phyloP scores from a whole-genome alignment of 2,329 filamentous ascomycete genomes.

The Scolecobasidium constrictum region DNA sequence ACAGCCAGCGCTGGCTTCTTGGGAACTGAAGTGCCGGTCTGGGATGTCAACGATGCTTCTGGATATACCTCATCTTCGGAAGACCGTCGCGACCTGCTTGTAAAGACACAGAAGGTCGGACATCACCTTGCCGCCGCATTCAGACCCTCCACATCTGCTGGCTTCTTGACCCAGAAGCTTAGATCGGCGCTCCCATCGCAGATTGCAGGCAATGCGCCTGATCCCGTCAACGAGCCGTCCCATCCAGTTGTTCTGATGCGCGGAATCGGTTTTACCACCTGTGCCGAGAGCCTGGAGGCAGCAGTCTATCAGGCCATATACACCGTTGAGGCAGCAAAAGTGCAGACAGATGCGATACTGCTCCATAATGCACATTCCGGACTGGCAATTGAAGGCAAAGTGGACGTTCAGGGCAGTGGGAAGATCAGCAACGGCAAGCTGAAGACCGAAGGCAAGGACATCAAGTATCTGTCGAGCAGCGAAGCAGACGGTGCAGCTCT shows the following conservation, averaged over 20 bases:
- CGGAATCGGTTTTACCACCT: slow-evolving; percentile 34
- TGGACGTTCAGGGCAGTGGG: slow-evolving; percentile 24
- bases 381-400: slow-evolving; percentile 26
- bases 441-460: slow-evolving; percentile 26
- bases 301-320: slow-evolving; percentile 35
- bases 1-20: slow-evolving; percentile 34
- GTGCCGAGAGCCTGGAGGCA: slow-evolving; percentile 31
- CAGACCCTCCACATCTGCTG: slow-evolving; percentile 25
- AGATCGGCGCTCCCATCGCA: slow-evolving; percentile 23
- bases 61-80: slow-evolving; percentile 20
- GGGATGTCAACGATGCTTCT: slow-evolving; percentile 21
- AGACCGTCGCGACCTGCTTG: slow-evolving; percentile 23
- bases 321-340: slow-evolving; percentile 27
- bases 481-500: slow-evolving; percentile 32
- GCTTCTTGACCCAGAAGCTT: slow-evolving; percentile 27
- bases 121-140: slow-evolving; percentile 25
- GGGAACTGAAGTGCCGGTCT: slow-evolving; percentile 24
- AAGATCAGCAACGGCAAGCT: slow-evolving; percentile 30
- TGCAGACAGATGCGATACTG: slow-evolving; percentile 27
- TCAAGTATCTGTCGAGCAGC: slow-evolving; percentile 30
- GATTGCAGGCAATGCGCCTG: slow-evolving; percentile 20
- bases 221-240: slow-evolving; percentile 22
- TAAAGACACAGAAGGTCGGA: slow-evolving; percentile 20
- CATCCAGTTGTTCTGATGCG: slow-evolving; percentile 29
- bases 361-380: slow-evolving; percentile 24